Evolutionary conservation across 192 early-diverging fungal genomes (phyloP), one percentile per base, ranked within the genome.

Genomic region (Mortierella alpina): DNA sequence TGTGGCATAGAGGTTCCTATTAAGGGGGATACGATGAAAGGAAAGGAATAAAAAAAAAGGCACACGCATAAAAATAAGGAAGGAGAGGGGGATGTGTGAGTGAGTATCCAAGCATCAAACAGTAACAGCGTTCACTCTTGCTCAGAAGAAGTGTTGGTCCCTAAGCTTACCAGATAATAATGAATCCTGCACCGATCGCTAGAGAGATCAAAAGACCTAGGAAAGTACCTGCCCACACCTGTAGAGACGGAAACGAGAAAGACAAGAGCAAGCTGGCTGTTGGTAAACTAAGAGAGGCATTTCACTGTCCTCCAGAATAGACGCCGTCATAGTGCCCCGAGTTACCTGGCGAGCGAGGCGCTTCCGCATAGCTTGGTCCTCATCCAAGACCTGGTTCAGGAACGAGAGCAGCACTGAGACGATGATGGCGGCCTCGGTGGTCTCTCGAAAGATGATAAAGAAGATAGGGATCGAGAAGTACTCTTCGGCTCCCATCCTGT

Each of bases 331-430:
- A 31, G 31, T 31, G 31, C 31, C 31, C 31, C 31, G 1, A 23
- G 14, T 23, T 80, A 72, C 77, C 70, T 80, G 77, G 10, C 70
- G 77, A n/a, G 58, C 13, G 7, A 80, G 70, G 39, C 77, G 70
- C 41, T 63, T 67, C 20, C 64, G 69, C 44, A 80, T 56, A 31
- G 59, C 64, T 22, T 31, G 45, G 22, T 80, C 70, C 9, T 66
- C 64, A 41, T 52, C 44, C 22, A 80, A 41, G 17, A 80, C 70
- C 60, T 80, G 77, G 40, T 41, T 72, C 58, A 80, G 41, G 70
- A 96, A 96, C 15, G 93, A 85, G 20, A 96, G 86, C n/a, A 96
- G 80, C 11, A 98, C 94, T 3, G 92, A 92, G 59, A 98, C 84
- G 66, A 98, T 92, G 78, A 98, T 90, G 11, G 91, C 91, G 1